These are phyloP conservation scores for Penicillium desertorum DNA, from an alignment of 495 filamentous ascomycete genomes.

Conservation along the genomic window DNA sequence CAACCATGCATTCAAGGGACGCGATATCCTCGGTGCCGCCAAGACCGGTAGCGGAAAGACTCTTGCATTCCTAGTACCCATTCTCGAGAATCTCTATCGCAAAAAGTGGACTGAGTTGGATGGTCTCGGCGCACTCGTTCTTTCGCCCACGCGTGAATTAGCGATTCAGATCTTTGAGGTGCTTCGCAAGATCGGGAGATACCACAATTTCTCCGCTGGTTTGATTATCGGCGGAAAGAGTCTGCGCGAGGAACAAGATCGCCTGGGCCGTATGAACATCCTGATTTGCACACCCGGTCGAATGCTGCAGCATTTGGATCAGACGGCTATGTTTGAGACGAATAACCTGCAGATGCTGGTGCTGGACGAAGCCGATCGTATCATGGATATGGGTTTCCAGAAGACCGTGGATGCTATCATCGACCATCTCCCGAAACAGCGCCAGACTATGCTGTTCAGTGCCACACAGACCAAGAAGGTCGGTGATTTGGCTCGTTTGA, in stretches of 20 bases:
- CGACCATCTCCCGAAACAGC: slow-evolving; percentile 79
- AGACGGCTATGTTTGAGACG: slow-evolving; percentile 87
- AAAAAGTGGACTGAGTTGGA: slow-evolving; percentile 87
- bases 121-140: slow-evolving; percentile 86
- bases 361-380: slow-evolving; percentile 93
- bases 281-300: slow-evolving; percentile 93
- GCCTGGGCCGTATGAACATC: slow-evolving; percentile 93
- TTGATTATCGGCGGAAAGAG: slow-evolving; percentile 94
- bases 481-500: slow-evolving; percentile 84
- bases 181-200: slow-evolving; percentile 81
- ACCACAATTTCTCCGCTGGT: slow-evolving; percentile 90
- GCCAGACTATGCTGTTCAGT: slow-evolving; percentile 93
- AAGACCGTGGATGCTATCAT: slow-evolving; percentile 87
- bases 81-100: slow-evolving; percentile 93
- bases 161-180: slow-evolving; percentile 98
- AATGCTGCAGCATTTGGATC: slow-evolving; percentile 93
- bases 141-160: slow-evolving; percentile 91
- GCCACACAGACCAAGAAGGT: slow-evolving; percentile 96
- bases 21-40: slow-evolving; percentile 89
- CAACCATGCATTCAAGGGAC: slow-evolving; percentile 78
- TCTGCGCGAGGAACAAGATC: slow-evolving; percentile 81
- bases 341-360: slow-evolving; percentile 91
- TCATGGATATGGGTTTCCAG: slow-evolving; percentile 98
- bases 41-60: slow-evolving; percentile 98
- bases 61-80: slow-evolving; percentile 85